Evolutionary conservation across 331 rosid genomes (phyloP).

Genomic region (Malus hybrid): DNA sequence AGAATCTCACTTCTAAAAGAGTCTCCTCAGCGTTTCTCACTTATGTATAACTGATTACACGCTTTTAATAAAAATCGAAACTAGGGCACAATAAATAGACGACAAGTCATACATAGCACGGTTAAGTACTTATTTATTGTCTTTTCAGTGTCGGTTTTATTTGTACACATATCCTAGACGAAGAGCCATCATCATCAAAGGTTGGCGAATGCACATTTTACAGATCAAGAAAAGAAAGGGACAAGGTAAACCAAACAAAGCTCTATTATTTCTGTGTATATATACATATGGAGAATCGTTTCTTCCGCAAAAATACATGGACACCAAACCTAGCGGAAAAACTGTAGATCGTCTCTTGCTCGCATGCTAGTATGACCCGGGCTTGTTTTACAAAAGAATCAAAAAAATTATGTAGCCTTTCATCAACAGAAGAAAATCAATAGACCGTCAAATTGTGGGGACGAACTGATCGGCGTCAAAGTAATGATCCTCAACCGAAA

Average conservation of each 20-base stretch:
- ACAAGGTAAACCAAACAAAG: neutral
- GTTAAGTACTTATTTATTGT: too few species aligned
- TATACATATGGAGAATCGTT: constrained; percentile 11
- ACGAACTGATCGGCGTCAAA: neutral
- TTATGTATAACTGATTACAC: too few species aligned
- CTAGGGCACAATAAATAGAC: too few species aligned
- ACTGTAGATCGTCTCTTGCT: neutral
- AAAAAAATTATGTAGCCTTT: constrained; percentile 8
- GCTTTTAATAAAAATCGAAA: too few species aligned
- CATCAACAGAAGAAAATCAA: constrained; percentile 7
- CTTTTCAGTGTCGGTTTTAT: too few species aligned
- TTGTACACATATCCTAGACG: too few species aligned
- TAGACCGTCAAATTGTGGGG: neutral
- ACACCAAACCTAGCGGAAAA: neutral
- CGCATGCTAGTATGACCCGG: constrained; percentile 3
- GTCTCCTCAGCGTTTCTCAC: too few species aligned
- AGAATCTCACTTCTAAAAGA: too few species aligned
- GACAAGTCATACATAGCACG: too few species aligned
- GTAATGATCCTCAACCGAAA: neutral
- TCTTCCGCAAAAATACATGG: neutral
- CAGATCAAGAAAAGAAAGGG: neutral
- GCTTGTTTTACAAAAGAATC: constrained; percentile 15
- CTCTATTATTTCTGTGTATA: neutral
- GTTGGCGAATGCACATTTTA: neutral
- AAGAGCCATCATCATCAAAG: neutral